These are phyloP conservation scores for Diaporthe citrichinensis DNA, from an alignment of 2,329 filamentous ascomycete species.

Conservation along the genomic window DNA sequence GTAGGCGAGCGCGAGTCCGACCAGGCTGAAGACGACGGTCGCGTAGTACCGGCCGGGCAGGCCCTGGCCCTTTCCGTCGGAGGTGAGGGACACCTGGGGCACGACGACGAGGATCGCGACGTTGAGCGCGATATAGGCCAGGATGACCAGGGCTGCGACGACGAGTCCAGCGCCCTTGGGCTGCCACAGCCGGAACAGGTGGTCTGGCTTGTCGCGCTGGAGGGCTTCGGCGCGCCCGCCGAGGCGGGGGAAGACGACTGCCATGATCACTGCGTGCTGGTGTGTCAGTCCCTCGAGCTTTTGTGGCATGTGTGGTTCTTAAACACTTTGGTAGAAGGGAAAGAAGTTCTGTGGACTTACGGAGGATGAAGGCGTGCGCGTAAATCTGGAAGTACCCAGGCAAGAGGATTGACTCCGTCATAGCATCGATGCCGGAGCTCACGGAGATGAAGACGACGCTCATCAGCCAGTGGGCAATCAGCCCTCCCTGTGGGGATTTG, in stretches of 20 bases:
- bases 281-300: too few species aligned
- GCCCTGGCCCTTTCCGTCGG: not conserved
- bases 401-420: not conserved
- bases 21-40: not conserved
- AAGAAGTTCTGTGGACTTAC: not conserved
- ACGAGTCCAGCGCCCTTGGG: not conserved
- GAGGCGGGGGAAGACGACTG: not conserved
- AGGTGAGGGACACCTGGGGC: not conserved
- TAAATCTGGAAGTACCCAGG: not conserved
- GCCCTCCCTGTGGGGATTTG: constrained; percentile 1
- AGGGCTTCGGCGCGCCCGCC: not conserved
- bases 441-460: not conserved
- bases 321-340: too few species aligned
- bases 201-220: not conserved
- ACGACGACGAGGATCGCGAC: not conserved
- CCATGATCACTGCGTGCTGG: not conserved
- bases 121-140: not conserved
- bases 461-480: not conserved
- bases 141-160: not conserved
- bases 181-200: not conserved
- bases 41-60: not conserved
- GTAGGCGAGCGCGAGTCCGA: not conserved
- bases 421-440: not conserved
- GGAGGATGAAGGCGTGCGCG: not conserved
- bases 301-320: too few species aligned